These are phyloP conservation scores for Ceratocystis huliohia DNA, from an alignment of 2,329 filamentous ascomycete genomes.

Conservation along the genomic window DNA sequence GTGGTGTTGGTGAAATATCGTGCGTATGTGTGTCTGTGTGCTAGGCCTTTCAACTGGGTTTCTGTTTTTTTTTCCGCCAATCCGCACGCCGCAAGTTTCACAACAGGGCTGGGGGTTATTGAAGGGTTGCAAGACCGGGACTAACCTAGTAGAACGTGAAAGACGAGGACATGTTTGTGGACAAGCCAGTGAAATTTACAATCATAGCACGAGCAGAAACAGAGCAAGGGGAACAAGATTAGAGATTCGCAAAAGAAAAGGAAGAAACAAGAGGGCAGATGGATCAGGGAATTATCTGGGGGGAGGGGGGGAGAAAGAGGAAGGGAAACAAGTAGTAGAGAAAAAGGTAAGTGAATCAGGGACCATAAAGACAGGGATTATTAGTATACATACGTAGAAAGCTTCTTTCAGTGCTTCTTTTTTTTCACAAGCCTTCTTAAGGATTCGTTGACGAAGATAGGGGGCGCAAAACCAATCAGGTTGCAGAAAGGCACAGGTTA, in stretches of 20 bases:
- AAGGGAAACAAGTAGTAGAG: background rate
- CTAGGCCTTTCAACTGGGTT: background rate
- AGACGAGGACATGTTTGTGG: background rate
- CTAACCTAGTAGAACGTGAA: conserved; percentile 6
- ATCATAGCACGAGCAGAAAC: no score
- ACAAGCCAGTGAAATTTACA: background rate
- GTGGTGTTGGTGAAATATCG: background rate
- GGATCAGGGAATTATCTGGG: background rate
- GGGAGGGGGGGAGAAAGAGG: background rate
- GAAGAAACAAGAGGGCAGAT: conserved; percentile 6
- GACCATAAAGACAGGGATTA: conserved; percentile 1
- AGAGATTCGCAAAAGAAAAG: background rate
- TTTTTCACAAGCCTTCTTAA: background rate
- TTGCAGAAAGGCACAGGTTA: background rate
- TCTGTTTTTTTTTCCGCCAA: conserved; percentile 5
- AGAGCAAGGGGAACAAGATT: background rate
- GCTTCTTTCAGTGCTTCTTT: conserved; percentile 8
- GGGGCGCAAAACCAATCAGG: background rate
- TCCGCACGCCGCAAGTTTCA: conserved; percentile 12
- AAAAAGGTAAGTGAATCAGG: conserved; percentile 1
- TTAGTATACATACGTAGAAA: background rate
- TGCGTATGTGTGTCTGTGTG: background rate
- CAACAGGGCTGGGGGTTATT: conserved; percentile 13
- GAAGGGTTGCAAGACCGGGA: conserved; percentile 10
- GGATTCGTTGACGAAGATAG: background rate